Evolutionary conservation across 495 filamentous ascomycete species (phyloP).

Genomic region (Penicillium samsonianum): DNA sequence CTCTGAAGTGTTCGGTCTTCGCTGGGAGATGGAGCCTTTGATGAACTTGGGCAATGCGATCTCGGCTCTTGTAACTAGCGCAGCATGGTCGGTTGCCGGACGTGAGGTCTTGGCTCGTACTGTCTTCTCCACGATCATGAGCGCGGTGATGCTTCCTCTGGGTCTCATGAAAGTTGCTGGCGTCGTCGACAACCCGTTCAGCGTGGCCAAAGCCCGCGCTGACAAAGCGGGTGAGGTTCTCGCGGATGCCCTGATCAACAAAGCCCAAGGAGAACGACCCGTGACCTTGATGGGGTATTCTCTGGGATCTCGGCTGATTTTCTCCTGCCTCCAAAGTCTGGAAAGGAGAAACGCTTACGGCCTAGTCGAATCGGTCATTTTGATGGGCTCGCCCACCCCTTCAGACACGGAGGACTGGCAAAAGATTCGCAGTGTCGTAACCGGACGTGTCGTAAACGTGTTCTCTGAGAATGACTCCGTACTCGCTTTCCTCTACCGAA

Average conservation of each 20-base stretch:
- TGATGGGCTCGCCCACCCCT: slow-evolving; percentile 83
- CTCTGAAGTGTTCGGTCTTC: slow-evolving; percentile 78
- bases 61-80: slow-evolving; percentile 69
- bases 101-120: slow-evolving; percentile 76
- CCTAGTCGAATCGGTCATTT: slow-evolving; percentile 76
- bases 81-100: slow-evolving; percentile 76
- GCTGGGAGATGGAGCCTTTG: slow-evolving; percentile 79
- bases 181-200: slow-evolving; percentile 89
- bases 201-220: slow-evolving; percentile 72
- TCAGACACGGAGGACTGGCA: slow-evolving; percentile 65
- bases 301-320: slow-evolving; percentile 87
- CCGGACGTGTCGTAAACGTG: slow-evolving; percentile 73
- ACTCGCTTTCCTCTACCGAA: slow-evolving; percentile 75
- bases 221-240: slow-evolving; percentile 87
- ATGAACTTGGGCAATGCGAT: slow-evolving; percentile 76
- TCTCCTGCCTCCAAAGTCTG: slow-evolving; percentile 73
- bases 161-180: slow-evolving; percentile 75
- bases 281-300: slow-evolving; percentile 89
- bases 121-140: slow-evolving; percentile 70
- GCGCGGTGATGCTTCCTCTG: slow-evolving; percentile 74
- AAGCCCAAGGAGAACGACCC: slow-evolving; percentile 83
- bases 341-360: slow-evolving; percentile 81
- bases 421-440: slow-evolving; percentile 68
- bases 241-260: slow-evolving; percentile 85
- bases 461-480: slow-evolving; percentile 77